These are phyloP conservation scores for Globisporangium nodosum DNA, from an alignment of 352 stramenopile species.

Conservation along the genomic window DNA sequence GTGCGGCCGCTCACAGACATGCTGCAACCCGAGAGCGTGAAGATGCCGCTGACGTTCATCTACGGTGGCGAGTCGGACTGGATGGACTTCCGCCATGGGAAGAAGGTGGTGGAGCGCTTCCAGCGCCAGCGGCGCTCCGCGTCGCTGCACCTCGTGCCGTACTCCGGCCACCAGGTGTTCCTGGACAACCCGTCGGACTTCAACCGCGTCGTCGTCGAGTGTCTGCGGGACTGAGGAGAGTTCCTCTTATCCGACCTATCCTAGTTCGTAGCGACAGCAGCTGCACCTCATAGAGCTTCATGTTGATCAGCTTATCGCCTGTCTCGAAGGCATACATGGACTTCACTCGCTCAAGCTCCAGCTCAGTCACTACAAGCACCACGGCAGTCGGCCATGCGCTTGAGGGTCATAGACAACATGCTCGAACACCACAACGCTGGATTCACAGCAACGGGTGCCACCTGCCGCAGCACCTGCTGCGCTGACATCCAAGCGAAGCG, in stretches of 20 bases:
- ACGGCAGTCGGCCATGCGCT: no score
- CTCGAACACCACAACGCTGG: no score
- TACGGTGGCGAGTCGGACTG: slow-evolving; percentile 78
- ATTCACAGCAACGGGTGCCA: no score
- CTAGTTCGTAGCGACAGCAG: no score
- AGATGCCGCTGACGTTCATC: slow-evolving; percentile 82
- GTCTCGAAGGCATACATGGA: no score
- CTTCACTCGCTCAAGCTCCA: no score
- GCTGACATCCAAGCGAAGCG: neutral
- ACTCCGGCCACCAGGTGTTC: slow-evolving; percentile 77
- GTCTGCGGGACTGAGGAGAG: slow-evolving; percentile 7
- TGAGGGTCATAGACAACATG: no score
- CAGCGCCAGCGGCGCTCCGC: slow-evolving; percentile 22
- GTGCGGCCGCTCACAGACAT: slow-evolving; percentile 61
- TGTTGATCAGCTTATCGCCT: no score
- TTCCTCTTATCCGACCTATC: no score
- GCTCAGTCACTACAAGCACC: no score
- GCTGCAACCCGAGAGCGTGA: slow-evolving; percentile 45
- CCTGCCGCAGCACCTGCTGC: no score
- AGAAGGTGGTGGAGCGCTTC: slow-evolving; percentile 60
- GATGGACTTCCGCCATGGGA: slow-evolving; percentile 78
- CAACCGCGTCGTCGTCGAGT: slow-evolving; percentile 53
- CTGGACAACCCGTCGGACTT: slow-evolving; percentile 75
- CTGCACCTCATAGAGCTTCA: no score
- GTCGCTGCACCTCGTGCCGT: slow-evolving; percentile 55